Evolutionary conservation across 129 eudicot genomes (phyloP), one percentile per base, ranked within the genome.

Genomic region (Flaveria trinervia): DNA sequence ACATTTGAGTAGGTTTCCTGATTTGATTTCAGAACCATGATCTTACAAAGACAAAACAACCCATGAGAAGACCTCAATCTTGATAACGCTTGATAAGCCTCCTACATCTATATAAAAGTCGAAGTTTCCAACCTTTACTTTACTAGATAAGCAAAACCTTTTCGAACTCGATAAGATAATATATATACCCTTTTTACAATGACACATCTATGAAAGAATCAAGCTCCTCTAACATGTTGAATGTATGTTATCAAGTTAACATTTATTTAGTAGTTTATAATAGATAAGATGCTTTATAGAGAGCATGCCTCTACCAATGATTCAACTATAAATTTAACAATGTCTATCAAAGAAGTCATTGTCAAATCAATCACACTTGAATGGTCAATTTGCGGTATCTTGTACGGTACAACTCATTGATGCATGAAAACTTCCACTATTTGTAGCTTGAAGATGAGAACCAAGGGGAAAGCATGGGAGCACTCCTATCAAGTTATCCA

Each of bases 401-500:
- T 72, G 83, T 79, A 50, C 57, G 2, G 66, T 79, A 41, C 77
- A 79, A 72, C 68, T 51, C 20, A 5, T 25, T 8, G 10, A 65
- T 65, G 62, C 68, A 56, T 12, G 9, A n/a, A 25, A 33, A 30
- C 46, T 3, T 66, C 25, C 57, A 64, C 68, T 65, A 49, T 20
- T 5, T 28, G 51, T 36, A 48, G 2, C 28, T 61, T 33, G 73
- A 62, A 79, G 73, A 50, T 62, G 82, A 72, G 79, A 65, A 65
- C 60, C 70, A 72, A 39, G 22, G 52, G 50, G 23, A 72, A 65
- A 80, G 83, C 61, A 80, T 64, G 74, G 61, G 73, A 65, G 46
- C 73, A 43, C 56, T 64, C 73, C 79, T 72, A 72, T 79, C 73
- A 65, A 41, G 78, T 72, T 72, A 72, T 79, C 69, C 41, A 65